Conservation (phyloP, 2,329 filamentous ascomycete species). For the Hymenotorrendiella dingleyae region DNA sequence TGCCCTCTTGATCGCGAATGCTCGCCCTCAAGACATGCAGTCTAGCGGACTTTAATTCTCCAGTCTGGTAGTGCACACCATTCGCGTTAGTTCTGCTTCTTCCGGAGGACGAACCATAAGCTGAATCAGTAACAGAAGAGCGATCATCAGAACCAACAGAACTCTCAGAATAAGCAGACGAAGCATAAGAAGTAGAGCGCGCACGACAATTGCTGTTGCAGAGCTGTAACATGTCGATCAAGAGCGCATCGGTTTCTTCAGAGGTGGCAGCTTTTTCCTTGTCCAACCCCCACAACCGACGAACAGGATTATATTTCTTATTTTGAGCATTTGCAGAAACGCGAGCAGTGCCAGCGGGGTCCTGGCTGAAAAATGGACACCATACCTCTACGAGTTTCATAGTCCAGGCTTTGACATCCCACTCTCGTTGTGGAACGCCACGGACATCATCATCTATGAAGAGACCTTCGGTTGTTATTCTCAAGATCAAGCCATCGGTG, state of each 20-base stretch:
- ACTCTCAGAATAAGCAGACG: constrained; percentile 36
- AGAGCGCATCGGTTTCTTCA: constrained; percentile 61
- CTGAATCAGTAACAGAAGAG: constrained; percentile 25
- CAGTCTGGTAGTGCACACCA: constrained; percentile 37
- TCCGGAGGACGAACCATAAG: constrained; percentile 27
- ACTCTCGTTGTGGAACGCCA: constrained; percentile 88
- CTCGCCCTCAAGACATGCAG: constrained; percentile 59
- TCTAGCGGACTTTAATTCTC: constrained; percentile 49
- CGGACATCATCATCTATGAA: constrained; percentile 97
- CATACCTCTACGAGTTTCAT: constrained; percentile 88
- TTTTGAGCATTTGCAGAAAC: constrained; percentile 32
- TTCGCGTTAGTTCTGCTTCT: constrained; percentile 24
- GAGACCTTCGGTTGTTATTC: constrained; percentile 87
- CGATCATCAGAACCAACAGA: constrained; percentile 24
- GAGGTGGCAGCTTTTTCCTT: constrained; percentile 39
- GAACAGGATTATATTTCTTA: constrained; percentile 23
- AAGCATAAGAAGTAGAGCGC: constrained; percentile 37
- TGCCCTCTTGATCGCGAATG: constrained; percentile 59
- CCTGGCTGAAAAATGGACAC: constrained; percentile 58
- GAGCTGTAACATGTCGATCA: constrained; percentile 54
- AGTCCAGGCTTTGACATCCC: constrained; percentile 98
- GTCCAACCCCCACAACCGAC: constrained; percentile 35
- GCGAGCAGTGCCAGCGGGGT: constrained; percentile 30
- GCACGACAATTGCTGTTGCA: constrained; percentile 61
- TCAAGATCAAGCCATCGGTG: constrained; percentile 85